Evolutionary conservation across 2,329 filamentous ascomycete genomes (phyloP).

Genomic region (Fusarium fujikuroi): DNA sequence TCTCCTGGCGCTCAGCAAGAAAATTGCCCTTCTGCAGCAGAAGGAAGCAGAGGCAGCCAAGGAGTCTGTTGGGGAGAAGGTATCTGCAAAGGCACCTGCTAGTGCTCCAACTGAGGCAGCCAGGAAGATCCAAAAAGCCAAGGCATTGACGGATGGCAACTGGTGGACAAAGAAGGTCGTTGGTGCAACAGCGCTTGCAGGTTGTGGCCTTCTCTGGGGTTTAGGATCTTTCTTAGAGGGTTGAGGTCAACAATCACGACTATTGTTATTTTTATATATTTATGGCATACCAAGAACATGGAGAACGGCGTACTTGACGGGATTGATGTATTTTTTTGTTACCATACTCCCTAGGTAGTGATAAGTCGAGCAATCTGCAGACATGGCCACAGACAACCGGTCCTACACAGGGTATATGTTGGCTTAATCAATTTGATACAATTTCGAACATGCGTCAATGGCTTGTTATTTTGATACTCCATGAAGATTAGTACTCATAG

Average conservation of each 20-base stretch:
- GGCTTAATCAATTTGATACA: neutral
- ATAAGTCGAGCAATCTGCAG: neutral
- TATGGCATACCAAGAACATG: neutral
- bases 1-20: constrained; percentile 77
- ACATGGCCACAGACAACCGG: neutral
- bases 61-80: constrained; percentile 36
- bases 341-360: constrained; percentile 1
- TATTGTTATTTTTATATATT: constrained; percentile 2
- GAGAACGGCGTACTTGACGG: constrained; percentile 19
- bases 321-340: neutral
- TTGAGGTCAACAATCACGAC: constrained; percentile 19
- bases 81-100: constrained; percentile 43
- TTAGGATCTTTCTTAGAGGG: constrained; percentile 63
- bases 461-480: neutral
- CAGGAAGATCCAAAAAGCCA: constrained; percentile 55
- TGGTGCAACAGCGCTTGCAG: constrained; percentile 70
- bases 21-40: constrained; percentile 65
- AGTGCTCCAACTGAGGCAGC: constrained; percentile 44
- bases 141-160: constrained; percentile 71
- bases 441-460: neutral
- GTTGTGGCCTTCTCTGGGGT: constrained; percentile 69
- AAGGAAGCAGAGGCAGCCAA: constrained; percentile 59
- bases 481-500: neutral
- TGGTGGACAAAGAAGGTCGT: constrained; percentile 75
- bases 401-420: neutral